Evolutionary conservation across 1,284 basidiomycete species (phyloP), one percentile per base, ranked within the genome.

Genomic region (Microbotryum saponariae): DNA sequence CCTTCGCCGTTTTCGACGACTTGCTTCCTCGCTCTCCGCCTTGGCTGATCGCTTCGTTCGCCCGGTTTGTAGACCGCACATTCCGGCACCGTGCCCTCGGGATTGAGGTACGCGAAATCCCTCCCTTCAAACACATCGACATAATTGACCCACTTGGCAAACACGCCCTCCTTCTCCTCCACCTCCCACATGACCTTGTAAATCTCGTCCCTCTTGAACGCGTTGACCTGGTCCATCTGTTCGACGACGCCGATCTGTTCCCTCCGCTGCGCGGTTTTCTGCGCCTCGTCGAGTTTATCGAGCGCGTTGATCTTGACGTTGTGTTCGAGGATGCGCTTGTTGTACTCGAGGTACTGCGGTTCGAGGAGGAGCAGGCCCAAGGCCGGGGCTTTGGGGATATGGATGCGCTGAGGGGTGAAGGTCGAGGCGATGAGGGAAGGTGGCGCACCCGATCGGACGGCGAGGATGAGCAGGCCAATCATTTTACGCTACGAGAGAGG

Each of bases 311-410:
- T 69, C 23, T 70, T 69, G 27, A 82, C 78, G 75, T 89, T 91
- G 54, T 81, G 78, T 14, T 78, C 78, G 9, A 73, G 76, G 67
- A 91, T 81, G 61, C 81, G 82, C 60, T 77, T 76, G 74, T 87
- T 89, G 78, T 94, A 94, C 9, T 83, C 83, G 56, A 85, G 81
- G 73, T 91, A 93, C 66, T 93, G 83, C 1, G 93, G 94, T 70
- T 91, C 83, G 76, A 97, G 91, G 45, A 99, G 83, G n/a, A 98
- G 79, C 10, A 99, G 81, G 9, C 96, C 96, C 21, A 99, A 81
- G 0, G 91, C 88, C 16, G 96, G 96, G 77, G 97, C 96, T 79
- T 97, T 97, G 37, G 96, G 96, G 27, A 97, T 83, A 73, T 91
- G 85, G 49, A 94, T 87, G 50, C 80, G 80, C n/a, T 84, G 82